Evolutionary conservation across 2,329 filamentous ascomycete genomes (phyloP), one percentile per base, ranked within the genome.

Genomic region (Exophiala sideris): DNA sequence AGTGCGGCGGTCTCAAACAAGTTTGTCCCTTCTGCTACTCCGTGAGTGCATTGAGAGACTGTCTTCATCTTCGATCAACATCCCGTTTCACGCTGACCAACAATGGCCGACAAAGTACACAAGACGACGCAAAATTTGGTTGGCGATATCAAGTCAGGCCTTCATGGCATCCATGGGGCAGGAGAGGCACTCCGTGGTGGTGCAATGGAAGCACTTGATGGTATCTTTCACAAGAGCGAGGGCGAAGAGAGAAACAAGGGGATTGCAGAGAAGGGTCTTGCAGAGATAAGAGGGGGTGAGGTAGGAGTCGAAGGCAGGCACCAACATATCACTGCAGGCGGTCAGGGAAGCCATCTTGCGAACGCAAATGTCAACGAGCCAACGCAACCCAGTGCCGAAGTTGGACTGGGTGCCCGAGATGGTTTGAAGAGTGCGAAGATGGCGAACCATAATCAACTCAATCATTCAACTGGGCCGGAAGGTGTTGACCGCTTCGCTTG

Each of bases 111-210:
- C 18, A 49, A 42, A 35, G 16, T 53, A 10, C 49, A 52, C 9
- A 14, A 53, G 11, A 35, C 34, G 8, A 41, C 55, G 3, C 40
- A 54, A 34, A 35, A 42, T 10, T 21, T 59, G 2, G 52, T 54
- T 40, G 32, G 48, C 3, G 39, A 53, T 2, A 45, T 59, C 50
- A 45, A 45, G 10, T 52, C 52, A 12, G 58, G 52, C 29, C 24
- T 59, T 2, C 54, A 61, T 33, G 53, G 56, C 44, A 48, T 56
- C 24, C 59, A 74, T 70, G 72, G 72, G 6, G 65, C 66, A 14
- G 73, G 73, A 5, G 73, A 75, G 56, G 67, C 68, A 3, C 59
- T 75, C 33, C 71, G 72, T 14, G 73, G 72, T 3, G 66, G 65
- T 1, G 45, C 71, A 3, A 70, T 63, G 49, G 65, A 68, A n/a